These are phyloP conservation scores for Flaveria bidentis DNA, from an alignment of 129 eudicot genomes.

Conservation along the genomic window DNA sequence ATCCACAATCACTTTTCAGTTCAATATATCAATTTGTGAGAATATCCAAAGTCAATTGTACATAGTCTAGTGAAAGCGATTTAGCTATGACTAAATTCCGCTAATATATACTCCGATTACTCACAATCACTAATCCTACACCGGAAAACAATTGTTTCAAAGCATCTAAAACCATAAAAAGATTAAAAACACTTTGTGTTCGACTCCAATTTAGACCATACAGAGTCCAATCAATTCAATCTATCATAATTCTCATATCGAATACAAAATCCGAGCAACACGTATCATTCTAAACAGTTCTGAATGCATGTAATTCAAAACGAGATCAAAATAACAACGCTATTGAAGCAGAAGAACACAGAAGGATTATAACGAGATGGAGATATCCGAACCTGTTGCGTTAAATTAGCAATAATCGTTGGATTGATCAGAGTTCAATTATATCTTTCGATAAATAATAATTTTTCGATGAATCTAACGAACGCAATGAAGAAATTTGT, in stretches of 20 bases:
- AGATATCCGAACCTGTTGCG: constrained; percentile 26
- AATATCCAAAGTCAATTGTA: too few relatives aligned
- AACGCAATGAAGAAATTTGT: neutral
- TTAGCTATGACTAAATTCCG: too few relatives aligned
- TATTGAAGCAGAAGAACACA: neutral
- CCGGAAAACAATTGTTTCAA: too few relatives aligned
- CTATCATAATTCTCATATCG: neutral
- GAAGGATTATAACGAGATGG: too few relatives aligned
- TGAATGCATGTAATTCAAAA: neutral
- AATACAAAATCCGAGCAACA: constrained; percentile 6
- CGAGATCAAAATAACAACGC: neutral
- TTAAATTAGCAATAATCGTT: neutral
- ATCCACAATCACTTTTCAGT: neutral
- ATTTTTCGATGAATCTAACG: neutral
- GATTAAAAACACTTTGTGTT: neutral
- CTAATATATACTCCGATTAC: too few relatives aligned
- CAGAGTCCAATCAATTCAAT: neutral
- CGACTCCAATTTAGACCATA: neutral
- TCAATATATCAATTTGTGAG: too few relatives aligned
- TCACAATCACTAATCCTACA: too few relatives aligned
- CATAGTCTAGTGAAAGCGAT: too few relatives aligned
- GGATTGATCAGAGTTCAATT: neutral
- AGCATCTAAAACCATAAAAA: neutral
- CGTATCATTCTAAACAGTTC: neutral
- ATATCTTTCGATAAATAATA: neutral